Conservation (phyloP, 805 yeast genomes). For the Yamadazyma nakazawae region DNA sequence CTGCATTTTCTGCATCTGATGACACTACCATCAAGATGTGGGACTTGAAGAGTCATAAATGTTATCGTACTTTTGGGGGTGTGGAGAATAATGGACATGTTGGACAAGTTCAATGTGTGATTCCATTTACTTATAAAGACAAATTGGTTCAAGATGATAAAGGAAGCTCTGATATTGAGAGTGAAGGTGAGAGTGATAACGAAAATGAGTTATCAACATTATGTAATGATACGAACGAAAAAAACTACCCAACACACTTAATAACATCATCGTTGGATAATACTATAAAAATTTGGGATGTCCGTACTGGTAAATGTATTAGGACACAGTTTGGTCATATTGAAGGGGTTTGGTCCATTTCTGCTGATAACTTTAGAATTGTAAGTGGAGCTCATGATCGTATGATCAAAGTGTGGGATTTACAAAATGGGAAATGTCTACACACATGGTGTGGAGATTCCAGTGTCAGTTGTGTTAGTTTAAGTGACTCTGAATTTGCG, state of each 20-base stretch:
- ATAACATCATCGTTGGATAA: slow-evolving; percentile 87
- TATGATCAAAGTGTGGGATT: slow-evolving; percentile 88
- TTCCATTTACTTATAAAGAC: slow-evolving; percentile 77
- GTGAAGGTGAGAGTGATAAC: slow-evolving; percentile 17
- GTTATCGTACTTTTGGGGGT: slow-evolving; percentile 78
- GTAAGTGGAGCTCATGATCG: slow-evolving; percentile 95
- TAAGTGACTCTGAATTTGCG: slow-evolving; percentile 85
- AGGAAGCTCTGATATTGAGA: slow-evolving; percentile 28
- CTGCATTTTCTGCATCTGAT: slow-evolving; percentile 84
- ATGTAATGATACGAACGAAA: slow-evolving; percentile 14
- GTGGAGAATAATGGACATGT: slow-evolving; percentile 76
- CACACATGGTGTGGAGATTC: slow-evolving; percentile 82
- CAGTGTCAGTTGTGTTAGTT: slow-evolving; percentile 64
- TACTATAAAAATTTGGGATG: slow-evolving; percentile 91
- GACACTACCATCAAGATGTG: slow-evolving; percentile 93
- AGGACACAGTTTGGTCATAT: slow-evolving; percentile 97
- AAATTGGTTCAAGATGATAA: slow-evolving; percentile 45
- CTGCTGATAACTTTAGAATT: slow-evolving; percentile 92
- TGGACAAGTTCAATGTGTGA: slow-evolving; percentile 90
- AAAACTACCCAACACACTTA: slow-evolving; percentile 72
- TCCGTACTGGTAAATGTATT: slow-evolving; percentile 79
- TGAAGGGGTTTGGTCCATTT: slow-evolving; percentile 97
- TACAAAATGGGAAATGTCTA: slow-evolving; percentile 90
- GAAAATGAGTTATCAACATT: slow-evolving; percentile 6
- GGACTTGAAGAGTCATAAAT: slow-evolving; percentile 80